Base-by-base conservation (phyloP, 148 eudicot genomes). In the Cornus suecica region DNA sequence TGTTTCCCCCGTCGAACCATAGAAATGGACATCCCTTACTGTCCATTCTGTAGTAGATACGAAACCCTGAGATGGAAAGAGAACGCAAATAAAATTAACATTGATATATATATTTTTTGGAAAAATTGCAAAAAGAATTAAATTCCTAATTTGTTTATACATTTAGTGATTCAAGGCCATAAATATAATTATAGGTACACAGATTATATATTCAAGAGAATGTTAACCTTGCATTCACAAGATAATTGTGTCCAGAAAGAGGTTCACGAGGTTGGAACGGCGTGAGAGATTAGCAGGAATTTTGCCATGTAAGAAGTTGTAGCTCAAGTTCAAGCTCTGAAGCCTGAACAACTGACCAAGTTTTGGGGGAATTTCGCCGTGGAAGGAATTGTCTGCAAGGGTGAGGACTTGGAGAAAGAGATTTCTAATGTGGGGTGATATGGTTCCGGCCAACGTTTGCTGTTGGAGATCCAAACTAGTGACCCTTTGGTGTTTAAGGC, bases 351-450 rank as follows among this genome's bases (percentile, higher is more conserved):
- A 64, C 30, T 65, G 68, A 16, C 86, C 78, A 51, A 83, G 71
- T 52, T 83, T 73, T 5, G 72, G 42, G 11, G 86, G 80, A 54
- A 82, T 79, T 10, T 67, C n/a, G 1, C 83, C 83, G 7, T 64
- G 64, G 62, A 83, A 79, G 11, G 78, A 73, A 74, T 83, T 82
- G 70, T 75, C 76, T 52, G 75, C 73, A 20, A 79, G 75, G 48
- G 76, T 56, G n/a, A 79, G 68, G 45, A 30, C 34, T 69, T 23
- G 42, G 10, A 84, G 79, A 37, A 81, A 80, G 30, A 83, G 81
- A 41, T 83, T 83, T 60, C 83, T 81, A 8, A 80, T 77, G 22
- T 24, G 24, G 8, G 83, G 78, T 48, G 82, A 82, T 8, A 82
- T 76, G 8, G 67, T 66, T 66, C 85, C 85, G 0, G 52, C 76